Percentiles rank a stretch among this genome's conserved stretches.
phyloP scores from a whole-genome alignment of 148 eudicot species.

The Spergularia bocconei region DNA sequence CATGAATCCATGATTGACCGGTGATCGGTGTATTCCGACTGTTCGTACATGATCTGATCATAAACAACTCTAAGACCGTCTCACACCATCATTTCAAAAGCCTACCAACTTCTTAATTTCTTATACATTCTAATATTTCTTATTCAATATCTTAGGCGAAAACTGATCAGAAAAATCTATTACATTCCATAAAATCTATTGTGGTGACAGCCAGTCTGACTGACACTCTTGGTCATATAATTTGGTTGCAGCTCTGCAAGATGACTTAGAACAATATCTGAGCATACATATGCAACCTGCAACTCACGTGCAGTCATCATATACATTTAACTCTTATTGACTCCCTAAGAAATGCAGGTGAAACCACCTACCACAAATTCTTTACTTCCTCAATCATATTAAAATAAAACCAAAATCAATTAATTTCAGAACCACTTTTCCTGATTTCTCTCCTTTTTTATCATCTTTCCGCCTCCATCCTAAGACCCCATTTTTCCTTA shows the following conservation, averaged over 20 bases:
- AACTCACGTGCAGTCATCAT: conserved; percentile 22
- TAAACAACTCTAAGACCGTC: too few species aligned
- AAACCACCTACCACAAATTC: conserved; percentile 15
- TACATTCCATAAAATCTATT: too few species aligned
- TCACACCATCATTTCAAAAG: too few species aligned
- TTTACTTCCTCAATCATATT: neutral
- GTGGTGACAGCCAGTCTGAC: too few species aligned
- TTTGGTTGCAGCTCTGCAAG: neutral
- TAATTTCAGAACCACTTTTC: neutral
- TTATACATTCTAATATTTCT: too few species aligned
- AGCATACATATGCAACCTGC: neutral
- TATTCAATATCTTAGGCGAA: too few species aligned
- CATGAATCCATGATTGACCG: too few species aligned
- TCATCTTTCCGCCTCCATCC: conserved; percentile 2
- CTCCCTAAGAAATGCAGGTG: conserved; percentile 15
- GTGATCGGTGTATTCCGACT: too few species aligned
- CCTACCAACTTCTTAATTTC: too few species aligned
- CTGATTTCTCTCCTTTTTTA: neutral
- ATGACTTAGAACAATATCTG: neutral
- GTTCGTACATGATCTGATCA: too few species aligned
- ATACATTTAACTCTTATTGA: neutral
- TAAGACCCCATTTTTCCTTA: neutral
- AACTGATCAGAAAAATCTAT: too few species aligned
- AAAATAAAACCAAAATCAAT: neutral
- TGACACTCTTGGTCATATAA: too few species aligned